Evolutionary conservation across 2,329 filamentous ascomycete species (phyloP).

Genomic region (Coccinonectria pachysandricola): DNA sequence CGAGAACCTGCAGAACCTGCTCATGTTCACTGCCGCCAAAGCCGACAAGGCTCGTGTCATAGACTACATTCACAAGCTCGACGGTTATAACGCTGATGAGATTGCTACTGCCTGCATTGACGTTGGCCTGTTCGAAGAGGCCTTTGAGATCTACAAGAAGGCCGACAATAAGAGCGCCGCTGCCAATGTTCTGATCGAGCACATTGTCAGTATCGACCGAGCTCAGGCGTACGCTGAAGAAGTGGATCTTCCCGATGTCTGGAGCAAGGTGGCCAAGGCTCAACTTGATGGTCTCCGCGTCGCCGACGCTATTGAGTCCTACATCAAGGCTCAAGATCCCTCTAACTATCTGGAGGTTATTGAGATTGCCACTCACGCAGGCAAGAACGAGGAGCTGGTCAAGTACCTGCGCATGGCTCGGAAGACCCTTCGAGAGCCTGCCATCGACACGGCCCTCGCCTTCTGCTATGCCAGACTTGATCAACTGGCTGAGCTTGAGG

Average conservation of each 20-base stretch:
- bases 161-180: conserved; percentile 79
- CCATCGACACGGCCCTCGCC: conserved; percentile 86
- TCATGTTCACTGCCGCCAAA: conserved; percentile 94
- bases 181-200: conserved; percentile 84
- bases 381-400: conserved; percentile 95
- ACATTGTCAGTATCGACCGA: conserved; percentile 95
- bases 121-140: conserved; percentile 90
- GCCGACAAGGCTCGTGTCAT: conserved; percentile 91
- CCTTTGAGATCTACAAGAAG: conserved; percentile 99
- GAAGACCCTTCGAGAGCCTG: conserved; percentile 88
- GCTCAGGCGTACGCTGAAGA: conserved; percentile 93
- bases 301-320: conserved; percentile 87
- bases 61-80: conserved; percentile 89
- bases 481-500: conserved; percentile 85
- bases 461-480: conserved; percentile 90
- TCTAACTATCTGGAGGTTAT: conserved; percentile 94
- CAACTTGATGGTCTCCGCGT: conserved; percentile 93
- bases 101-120: conserved; percentile 90
- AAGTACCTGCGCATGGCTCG: conserved; percentile 95
- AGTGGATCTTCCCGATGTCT: conserved; percentile 87
- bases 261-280: conserved; percentile 97
- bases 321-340: conserved; percentile 89
- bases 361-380: conserved; percentile 86
- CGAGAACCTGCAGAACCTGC: conserved; percentile 85
- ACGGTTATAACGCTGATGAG: conserved; percentile 82